Evolutionary conservation across 2,329 filamentous ascomycete genomes (phyloP).

Genomic region (Sclerotiophoma versabilis): DNA sequence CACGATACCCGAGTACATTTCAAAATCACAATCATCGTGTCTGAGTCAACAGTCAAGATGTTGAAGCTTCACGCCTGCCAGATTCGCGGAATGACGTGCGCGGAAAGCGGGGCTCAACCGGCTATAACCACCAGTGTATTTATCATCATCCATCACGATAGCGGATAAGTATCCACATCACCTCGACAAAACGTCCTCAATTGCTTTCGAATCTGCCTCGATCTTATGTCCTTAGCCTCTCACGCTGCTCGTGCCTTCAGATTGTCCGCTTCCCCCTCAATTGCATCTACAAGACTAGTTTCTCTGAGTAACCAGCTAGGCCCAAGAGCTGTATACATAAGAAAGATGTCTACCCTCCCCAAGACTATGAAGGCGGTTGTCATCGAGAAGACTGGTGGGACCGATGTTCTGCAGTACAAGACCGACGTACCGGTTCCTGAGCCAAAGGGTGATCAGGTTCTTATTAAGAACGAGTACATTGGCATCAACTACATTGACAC

Average conservation of each 20-base stretch:
- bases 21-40: background rate
- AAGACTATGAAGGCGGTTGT: constrained; percentile 76
- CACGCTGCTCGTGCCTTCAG: constrained; percentile 17
- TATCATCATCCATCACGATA: constrained; percentile 15
- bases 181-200: background rate
- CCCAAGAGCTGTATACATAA: constrained; percentile 12
- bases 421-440: constrained; percentile 74
- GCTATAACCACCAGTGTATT: constrained; percentile 17
- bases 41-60: background rate
- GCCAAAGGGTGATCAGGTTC: constrained; percentile 72
- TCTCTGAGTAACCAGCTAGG: constrained; percentile 26
- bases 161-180: constrained; percentile 8
- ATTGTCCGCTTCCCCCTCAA: constrained; percentile 16
- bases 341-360: constrained; percentile 61
- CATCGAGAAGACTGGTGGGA: constrained; percentile 74
- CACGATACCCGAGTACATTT: background rate
- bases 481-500: constrained; percentile 93
- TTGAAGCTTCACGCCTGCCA: background rate
- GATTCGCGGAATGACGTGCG: constrained; percentile 18
- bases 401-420: constrained; percentile 74
- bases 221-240: constrained; percentile 27
- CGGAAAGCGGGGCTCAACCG: constrained; percentile 13
- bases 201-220: background rate
- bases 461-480: constrained; percentile 80
- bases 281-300: constrained; percentile 27